phyloP scores from a whole-genome alignment of 2,329 filamentous ascomycete genomes.

The Leptographium radiaticola region DNA sequence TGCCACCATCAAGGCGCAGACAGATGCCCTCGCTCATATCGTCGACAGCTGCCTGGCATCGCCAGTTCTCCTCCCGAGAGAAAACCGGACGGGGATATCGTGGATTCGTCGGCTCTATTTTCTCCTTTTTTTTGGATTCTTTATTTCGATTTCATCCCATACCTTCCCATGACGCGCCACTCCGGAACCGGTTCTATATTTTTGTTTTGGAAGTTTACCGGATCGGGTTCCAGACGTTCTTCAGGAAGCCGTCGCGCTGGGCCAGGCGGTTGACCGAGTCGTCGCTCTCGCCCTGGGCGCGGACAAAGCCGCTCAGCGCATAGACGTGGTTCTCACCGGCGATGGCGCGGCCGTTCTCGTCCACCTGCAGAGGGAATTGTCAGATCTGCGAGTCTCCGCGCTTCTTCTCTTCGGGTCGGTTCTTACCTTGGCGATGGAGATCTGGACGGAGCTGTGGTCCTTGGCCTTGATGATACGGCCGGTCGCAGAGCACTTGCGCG shows the following conservation, averaged over 20 bases:
- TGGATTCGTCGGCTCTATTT: background rate
- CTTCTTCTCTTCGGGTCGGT: no score
- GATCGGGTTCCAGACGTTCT: slow-evolving; percentile 84
- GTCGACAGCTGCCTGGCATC: background rate
- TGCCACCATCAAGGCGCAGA: background rate
- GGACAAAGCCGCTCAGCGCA: slow-evolving; percentile 93
- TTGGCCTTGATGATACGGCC: slow-evolving; percentile 99
- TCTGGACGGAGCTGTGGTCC: slow-evolving; percentile 97
- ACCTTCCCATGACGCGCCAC: background rate
- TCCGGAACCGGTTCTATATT: background rate
- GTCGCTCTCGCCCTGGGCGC: slow-evolving; percentile 95
- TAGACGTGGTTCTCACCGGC: slow-evolving; percentile 96
- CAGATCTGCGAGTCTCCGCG: background rate
- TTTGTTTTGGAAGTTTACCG: slow-evolving; percentile 32
- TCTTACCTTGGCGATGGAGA: slow-evolving; percentile 69
- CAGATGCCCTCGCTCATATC: background rate
- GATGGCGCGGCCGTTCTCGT: slow-evolving; percentile 90
- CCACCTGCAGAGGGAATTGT: slow-evolving; percentile 37
- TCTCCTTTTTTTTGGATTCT: background rate
- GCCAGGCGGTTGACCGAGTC: slow-evolving; percentile 91
- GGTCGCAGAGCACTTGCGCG: slow-evolving; percentile 96
- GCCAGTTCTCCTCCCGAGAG: background rate
- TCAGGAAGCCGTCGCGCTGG: slow-evolving; percentile 92
- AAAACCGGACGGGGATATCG: background rate
- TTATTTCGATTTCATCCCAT: background rate